Conservation (phyloP, 768 basidiomycete species). For the Hericium coralloides region DNA sequence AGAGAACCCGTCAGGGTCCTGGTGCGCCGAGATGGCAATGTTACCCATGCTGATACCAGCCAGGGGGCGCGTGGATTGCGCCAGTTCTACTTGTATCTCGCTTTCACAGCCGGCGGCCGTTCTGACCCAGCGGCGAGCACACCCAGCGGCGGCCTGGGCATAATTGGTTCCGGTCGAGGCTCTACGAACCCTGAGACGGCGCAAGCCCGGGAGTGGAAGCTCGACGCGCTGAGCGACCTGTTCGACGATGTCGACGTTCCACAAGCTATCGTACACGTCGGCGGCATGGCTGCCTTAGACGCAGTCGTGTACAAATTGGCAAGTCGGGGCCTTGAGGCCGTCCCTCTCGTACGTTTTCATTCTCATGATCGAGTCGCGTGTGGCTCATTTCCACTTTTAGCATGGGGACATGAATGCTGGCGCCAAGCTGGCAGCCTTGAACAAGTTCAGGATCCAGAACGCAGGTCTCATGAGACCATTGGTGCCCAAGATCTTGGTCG, state of each 20-base stretch:
- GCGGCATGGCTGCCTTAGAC: constrained; percentile 80
- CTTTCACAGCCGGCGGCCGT: constrained; percentile 83
- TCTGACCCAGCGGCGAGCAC: constrained; percentile 39
- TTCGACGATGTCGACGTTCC: constrained; percentile 79
- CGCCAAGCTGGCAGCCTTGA: constrained; percentile 71
- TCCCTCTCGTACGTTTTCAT: constrained; percentile 62
- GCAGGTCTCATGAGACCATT: constrained; percentile 57
- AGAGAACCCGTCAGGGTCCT: constrained; percentile 97
- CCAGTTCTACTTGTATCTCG: constrained; percentile 94
- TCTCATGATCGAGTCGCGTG: constrained; percentile 1
- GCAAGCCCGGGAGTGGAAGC: constrained; percentile 89
- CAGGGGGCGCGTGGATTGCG: constrained; percentile 79
- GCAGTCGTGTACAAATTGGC: constrained; percentile 86
- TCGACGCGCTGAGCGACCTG: constrained; percentile 84
- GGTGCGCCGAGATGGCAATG: constrained; percentile 84
- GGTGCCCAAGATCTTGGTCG: constrained; percentile 70
- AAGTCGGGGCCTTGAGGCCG: constrained; percentile 76
- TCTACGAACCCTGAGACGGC: constrained; percentile 73
- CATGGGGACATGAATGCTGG: constrained; percentile 90
- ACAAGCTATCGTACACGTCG: constrained; percentile 83
- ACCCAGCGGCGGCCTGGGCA: constrained; percentile 61
- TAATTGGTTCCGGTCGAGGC: constrained; percentile 88
- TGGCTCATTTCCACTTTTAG: constrained; percentile 29
- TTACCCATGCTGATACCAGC: constrained; percentile 55
- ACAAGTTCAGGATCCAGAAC: constrained; percentile 66